These are phyloP conservation scores for Hymenoscyphus fraxineus DNA, from an alignment of 2,329 filamentous ascomycete species.

Conservation along the genomic window DNA sequence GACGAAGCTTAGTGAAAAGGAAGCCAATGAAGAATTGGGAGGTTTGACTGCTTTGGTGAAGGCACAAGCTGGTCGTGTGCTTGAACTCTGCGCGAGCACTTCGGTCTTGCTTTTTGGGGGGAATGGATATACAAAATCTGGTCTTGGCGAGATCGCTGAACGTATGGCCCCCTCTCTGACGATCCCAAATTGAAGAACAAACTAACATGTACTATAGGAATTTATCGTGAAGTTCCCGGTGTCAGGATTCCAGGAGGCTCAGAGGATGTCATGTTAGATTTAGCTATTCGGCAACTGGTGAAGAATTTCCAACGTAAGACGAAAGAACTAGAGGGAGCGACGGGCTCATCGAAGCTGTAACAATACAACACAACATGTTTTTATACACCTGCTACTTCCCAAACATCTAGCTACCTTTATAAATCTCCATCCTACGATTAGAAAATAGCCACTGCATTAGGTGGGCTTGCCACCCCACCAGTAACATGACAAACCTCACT, in stretches of 20 bases:
- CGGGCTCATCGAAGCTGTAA: slow-evolving; percentile 43
- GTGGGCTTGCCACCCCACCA: slow-evolving; percentile 27
- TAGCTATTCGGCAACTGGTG: slow-evolving; percentile 65
- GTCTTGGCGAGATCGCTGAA: slow-evolving; percentile 68
- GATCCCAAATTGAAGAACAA: not conserved
- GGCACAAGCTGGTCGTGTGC: slow-evolving; percentile 66
- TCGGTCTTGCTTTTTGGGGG: slow-evolving; percentile 71
- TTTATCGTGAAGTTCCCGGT: slow-evolving; percentile 61
- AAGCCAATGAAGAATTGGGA: slow-evolving; percentile 62
- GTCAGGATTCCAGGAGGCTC: slow-evolving; percentile 63
- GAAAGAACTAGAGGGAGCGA: slow-evolving; percentile 44
- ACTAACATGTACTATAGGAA: slow-evolving; percentile 39
- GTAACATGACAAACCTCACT: slow-evolving; percentile 51
- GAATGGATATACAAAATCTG: slow-evolving; percentile 65
- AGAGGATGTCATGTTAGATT: slow-evolving; percentile 69
- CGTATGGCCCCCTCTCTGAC: slow-evolving; percentile 42
- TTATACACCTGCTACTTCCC: not conserved
- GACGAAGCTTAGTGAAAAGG: slow-evolving; percentile 54
- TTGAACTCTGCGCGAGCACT: slow-evolving; percentile 67
- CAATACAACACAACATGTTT: slow-evolving; percentile 14
- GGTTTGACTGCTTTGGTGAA: slow-evolving; percentile 70
- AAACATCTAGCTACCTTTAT: not conserved
- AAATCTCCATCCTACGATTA: not conserved
- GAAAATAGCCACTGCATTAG: slow-evolving; percentile 29
- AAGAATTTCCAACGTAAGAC: slow-evolving; percentile 63